Percentiles rank a stretch among this genome's conserved stretches.
Evolutionary conservation across 169 alveolate genomes (phyloP).

Genomic region (Neospora caninum): DNA sequence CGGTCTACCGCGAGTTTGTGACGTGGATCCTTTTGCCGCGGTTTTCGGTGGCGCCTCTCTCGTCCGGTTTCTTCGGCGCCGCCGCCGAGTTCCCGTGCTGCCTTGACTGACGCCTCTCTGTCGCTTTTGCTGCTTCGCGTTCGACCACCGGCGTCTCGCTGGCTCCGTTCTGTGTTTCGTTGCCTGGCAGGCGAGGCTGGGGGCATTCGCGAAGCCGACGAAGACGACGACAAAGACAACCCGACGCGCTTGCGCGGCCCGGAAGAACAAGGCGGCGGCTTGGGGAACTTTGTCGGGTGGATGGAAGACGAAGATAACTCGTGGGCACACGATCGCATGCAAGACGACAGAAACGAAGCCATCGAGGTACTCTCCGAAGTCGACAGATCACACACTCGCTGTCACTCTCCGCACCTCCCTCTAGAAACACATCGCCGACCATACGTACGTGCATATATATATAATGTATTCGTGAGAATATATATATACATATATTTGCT

Average conservation of each 20-base stretch:
- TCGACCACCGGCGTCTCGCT: no score
- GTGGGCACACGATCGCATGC: conserved; percentile 12
- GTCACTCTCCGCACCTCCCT: no score
- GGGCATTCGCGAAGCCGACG: conserved; percentile 27
- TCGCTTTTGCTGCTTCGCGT: no score
- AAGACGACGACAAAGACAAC: conserved; percentile 5
- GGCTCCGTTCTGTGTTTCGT: no score
- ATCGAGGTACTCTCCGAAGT: neutral
- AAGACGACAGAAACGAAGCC: neutral
- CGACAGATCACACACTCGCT: neutral
- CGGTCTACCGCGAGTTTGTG: no score
- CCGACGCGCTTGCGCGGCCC: neutral
- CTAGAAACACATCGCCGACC: neutral
- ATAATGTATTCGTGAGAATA: neutral
- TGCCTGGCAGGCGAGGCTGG: neutral
- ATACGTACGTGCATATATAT: neutral
- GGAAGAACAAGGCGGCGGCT: neutral
- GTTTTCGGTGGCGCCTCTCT: no score
- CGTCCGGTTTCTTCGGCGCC: no score
- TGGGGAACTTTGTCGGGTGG: conserved; percentile 34
- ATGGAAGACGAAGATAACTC: conserved; percentile 13
- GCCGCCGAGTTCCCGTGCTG: no score
- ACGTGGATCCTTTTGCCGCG: no score
- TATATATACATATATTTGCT: neutral
- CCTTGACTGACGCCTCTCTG: no score